These are phyloP conservation scores for Mucor saturninus DNA, from an alignment of 371 early-diverging fungal species.

Conservation along the genomic window DNA sequence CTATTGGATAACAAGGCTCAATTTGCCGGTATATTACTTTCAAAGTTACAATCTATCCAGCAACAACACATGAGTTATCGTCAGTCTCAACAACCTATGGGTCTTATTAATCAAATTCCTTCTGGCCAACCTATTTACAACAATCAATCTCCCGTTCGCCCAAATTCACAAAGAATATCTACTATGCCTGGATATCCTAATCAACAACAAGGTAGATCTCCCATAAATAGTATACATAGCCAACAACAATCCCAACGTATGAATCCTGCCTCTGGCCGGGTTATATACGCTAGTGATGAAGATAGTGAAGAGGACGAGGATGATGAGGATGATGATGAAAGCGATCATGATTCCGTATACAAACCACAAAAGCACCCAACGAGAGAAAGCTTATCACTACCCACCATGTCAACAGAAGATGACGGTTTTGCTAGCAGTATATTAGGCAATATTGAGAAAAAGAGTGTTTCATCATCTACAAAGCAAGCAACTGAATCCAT, in stretches of 20 bases:
- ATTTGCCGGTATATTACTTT: slow-evolving; percentile 31
- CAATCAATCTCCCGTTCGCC: background rate
- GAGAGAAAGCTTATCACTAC: slow-evolving; percentile 10
- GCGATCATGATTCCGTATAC: slow-evolving; percentile 38
- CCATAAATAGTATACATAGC: background rate
- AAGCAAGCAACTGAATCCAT: background rate
- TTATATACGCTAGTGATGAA: slow-evolving; percentile 49
- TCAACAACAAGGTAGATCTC: slow-evolving; percentile 11
- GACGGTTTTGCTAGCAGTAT: slow-evolving; percentile 19
- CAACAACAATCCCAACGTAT: slow-evolving; percentile 4
- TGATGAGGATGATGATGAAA: slow-evolving; percentile 31
- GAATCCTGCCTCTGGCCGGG: slow-evolving; percentile 14
- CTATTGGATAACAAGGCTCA: slow-evolving; percentile 37
- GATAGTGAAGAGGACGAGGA: slow-evolving; percentile 47
- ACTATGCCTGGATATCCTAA: slow-evolving; percentile 11
- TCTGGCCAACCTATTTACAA: slow-evolving; percentile 11
- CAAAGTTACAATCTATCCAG: slow-evolving; percentile 25
- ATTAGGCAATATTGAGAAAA: slow-evolving; percentile 18
- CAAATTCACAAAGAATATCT: slow-evolving; percentile 14
- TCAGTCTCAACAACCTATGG: slow-evolving; percentile 24
- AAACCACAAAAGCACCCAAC: slow-evolving; percentile 5
- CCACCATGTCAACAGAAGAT: slow-evolving; percentile 15
- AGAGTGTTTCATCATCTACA: background rate
- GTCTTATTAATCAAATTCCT: slow-evolving; percentile 33
- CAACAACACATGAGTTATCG: slow-evolving; percentile 9